Base-by-base conservation (phyloP, 2,329 filamentous ascomycete genomes). In the Diaporthe citrichinensis region DNA sequence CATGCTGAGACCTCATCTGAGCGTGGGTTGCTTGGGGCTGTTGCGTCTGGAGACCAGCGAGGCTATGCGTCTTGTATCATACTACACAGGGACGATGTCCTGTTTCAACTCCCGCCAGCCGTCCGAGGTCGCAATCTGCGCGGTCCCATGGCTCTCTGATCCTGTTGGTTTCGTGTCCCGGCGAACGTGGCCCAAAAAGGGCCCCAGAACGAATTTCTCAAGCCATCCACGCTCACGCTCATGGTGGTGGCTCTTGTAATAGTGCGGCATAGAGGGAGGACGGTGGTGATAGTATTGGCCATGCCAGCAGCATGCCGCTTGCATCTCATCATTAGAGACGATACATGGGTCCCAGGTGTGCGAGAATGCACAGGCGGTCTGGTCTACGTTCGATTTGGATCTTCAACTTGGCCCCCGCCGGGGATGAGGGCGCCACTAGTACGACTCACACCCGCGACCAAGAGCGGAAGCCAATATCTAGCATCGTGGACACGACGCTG, bases 101-200 rank as follows among this genome's bases (percentile, higher is more conserved):
- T 69, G 72, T 62, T 62, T 71, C 62, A 46, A 69, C 65, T 55
- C 65, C 65, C 49, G 46, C 25, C 57, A 58, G 31, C 72, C 72
- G 74, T 55, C 72, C 68, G 46, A 75, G 72, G 67, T 73, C 55
- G 62, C 59, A 76, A 61, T 69, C 34, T 62, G 55, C 59, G 71
- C 53, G 36, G 61, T 75, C 46, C 75, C 69, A 65, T 76, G 75
- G 72, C 53, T 49, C 20, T 58, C 25, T 72, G 34, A 59, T 49
- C 67, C 75, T 75, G 75, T 71, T 74, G 75, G 73, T 75, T 75
- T 75, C 72, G 73, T 55, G 59, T 58, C 73, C 49, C 68, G 59
- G 75, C 49, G 61, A 62, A 53, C 53, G 51, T 44, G 53, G 62
- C 75, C 72, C 28, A 67, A 69, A 74, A 46, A 23, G 72, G 71